Evolutionary conservation across 1,139 yeast genomes (phyloP).

Genomic region (Hemisphaericaspora xylanilytica): DNA sequence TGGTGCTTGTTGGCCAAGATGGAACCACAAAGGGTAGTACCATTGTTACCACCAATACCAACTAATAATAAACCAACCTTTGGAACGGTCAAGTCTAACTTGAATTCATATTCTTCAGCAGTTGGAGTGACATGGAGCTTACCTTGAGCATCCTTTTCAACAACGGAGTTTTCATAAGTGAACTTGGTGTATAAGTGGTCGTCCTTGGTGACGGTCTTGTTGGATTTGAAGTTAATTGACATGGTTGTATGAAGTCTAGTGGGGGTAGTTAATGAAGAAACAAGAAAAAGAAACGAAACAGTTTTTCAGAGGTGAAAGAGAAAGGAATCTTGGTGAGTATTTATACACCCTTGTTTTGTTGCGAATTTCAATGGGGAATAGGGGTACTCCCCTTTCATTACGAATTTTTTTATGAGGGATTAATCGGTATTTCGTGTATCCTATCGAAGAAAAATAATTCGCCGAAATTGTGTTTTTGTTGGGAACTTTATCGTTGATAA

Average conservation of each 20-base stretch:
- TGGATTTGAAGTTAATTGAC: slow-evolving; percentile 58
- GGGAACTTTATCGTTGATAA: too few species aligned
- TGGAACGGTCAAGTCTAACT: slow-evolving; percentile 78
- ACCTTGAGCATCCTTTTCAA: slow-evolving; percentile 50
- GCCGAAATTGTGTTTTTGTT: slow-evolving; percentile 7
- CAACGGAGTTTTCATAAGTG: slow-evolving; percentile 40
- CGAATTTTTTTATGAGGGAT: too few species aligned
- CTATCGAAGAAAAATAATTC: background rate
- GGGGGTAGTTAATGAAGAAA: background rate
- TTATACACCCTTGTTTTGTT: slow-evolving; percentile 6
- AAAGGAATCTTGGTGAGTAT: too few species aligned
- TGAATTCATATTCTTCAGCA: slow-evolving; percentile 74
- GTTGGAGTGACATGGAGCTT: slow-evolving; percentile 69
- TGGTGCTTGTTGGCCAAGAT: slow-evolving; percentile 82
- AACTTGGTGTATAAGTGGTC: slow-evolving; percentile 65
- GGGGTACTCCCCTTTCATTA: too few species aligned
- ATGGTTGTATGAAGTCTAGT: slow-evolving; percentile 8
- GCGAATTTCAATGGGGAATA: background rate
- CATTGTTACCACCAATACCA: slow-evolving; percentile 96
- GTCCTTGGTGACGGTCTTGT: slow-evolving; percentile 57
- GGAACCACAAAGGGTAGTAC: slow-evolving; percentile 86
- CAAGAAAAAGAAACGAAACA: background rate
- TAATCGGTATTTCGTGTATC: background rate
- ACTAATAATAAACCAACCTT: slow-evolving; percentile 88
- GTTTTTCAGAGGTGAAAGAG: too few species aligned